Base-by-base conservation (phyloP, 805 yeast species). In the Myxozyma neglecta region DNA sequence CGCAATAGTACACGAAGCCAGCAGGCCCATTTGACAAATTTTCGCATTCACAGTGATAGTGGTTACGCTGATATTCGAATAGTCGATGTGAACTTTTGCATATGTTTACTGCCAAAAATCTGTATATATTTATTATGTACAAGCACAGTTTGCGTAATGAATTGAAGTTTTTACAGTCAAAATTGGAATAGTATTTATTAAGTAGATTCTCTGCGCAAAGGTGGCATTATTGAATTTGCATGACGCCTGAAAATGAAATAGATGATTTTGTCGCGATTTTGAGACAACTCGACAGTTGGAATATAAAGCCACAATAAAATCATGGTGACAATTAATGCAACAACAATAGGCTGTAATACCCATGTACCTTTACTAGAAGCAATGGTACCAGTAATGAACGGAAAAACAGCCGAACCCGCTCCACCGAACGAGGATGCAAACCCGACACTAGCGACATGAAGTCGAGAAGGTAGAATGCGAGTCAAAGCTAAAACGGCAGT, bases 361-460 rank as follows among this genome's bases (percentile, higher is more conserved):
- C 64, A 57, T 6, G 60, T 49, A 1, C 67, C 67, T 16, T 43
- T 29, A n/a, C 54, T 40, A 14, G 76, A 75, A 37, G 80, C 71
- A 6, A 79, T 64, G 24, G 72, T 71, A 8, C 96, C 96, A 42
- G 86, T 79, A 1, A 83, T 56, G 64, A 84, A 87, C 0, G 96
- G 94, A 6, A 89, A 64, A 0, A 83, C 79, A 0, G 96, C 93
- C n/a, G 88, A 88, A 1, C 96, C 96, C 14, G 86, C 83, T 2
- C 94, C 92, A 6, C 96, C 96, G 62, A 89, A 71, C 0, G 94
- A 91, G 59, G 91, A 85, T 20, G 87, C 83, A 57, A 88, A 77
- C 0, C 96, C 92, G 8, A 90, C 80, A 1, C 90, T 92, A 16
- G 83, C 74, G 9, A 88, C 82, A 56, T 87, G 88, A 56, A 81